Conservation (phyloP, 371 early-diverging fungal species). For the Rhizopus delemar region DNA sequence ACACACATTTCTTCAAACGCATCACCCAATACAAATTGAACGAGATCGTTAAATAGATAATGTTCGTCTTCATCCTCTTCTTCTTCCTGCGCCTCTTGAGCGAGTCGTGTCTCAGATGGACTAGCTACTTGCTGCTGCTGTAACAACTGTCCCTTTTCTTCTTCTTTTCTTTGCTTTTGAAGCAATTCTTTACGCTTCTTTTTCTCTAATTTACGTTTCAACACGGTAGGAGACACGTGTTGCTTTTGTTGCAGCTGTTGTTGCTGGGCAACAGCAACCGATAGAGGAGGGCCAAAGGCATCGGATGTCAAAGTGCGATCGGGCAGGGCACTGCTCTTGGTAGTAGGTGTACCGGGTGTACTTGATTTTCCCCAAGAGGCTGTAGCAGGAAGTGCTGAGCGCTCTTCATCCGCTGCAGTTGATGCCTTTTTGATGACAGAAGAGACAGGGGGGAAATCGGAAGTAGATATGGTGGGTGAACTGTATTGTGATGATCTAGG, state of each 20-base stretch:
- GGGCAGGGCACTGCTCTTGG: conserved; percentile 35
- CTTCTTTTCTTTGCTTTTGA: conserved; percentile 30
- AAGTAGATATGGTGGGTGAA: conserved; percentile 27
- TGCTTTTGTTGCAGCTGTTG: conserved; percentile 41
- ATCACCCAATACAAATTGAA: conserved; percentile 43
- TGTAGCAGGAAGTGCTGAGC: conserved; percentile 63
- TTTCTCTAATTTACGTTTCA: conserved; percentile 43
- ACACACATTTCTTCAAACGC: conserved; percentile 32
- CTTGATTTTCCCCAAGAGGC: conserved; percentile 67
- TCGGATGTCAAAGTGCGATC: conserved; percentile 46
- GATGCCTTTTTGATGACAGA: conserved; percentile 6
- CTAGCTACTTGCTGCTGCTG: conserved; percentile 15
- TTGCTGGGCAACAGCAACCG: conserved; percentile 56
- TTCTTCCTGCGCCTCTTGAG: not conserved
- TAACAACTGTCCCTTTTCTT: conserved; percentile 9
- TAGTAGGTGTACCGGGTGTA: conserved; percentile 51
- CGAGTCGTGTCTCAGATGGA: not conserved
- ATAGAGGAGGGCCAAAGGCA: conserved; percentile 53
- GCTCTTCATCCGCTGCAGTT: conserved; percentile 34
- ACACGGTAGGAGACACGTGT: conserved; percentile 27
- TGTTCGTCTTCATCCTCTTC: conserved; percentile 7
- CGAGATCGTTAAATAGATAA: conserved; percentile 24
- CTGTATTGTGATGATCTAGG: conserved; percentile 21
- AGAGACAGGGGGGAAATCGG: conserved; percentile 34
- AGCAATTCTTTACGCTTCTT: conserved; percentile 47